Conservation (phyloP, 768 basidiomycete species). For the Leccinum subtestaceum region DNA sequence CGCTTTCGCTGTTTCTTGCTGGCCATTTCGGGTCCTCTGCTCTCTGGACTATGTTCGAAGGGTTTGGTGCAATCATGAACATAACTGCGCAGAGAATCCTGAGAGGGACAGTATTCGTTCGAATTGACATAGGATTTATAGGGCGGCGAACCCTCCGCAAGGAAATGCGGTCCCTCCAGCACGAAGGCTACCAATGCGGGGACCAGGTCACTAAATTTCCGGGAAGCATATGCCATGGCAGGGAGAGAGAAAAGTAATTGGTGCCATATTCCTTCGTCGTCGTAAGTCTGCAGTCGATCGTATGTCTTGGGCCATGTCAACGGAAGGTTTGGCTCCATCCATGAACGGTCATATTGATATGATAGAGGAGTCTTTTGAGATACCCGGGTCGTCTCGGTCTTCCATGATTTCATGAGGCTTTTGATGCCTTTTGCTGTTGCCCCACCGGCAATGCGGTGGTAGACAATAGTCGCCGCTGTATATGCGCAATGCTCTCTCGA, state of each 20-base stretch:
- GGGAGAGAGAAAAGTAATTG: constrained; percentile 33
- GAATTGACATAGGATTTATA: constrained; percentile 12
- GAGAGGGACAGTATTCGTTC: constrained; percentile 8
- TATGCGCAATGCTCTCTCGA: constrained; percentile 19
- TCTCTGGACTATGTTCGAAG: constrained; percentile 17
- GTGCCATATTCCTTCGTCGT: constrained; percentile 8
- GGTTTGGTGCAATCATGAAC: not conserved
- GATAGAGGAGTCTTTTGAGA: constrained; percentile 1
- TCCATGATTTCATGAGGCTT: constrained; percentile 10
- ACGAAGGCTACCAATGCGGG: constrained; percentile 34
- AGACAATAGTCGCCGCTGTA: constrained; percentile 9
- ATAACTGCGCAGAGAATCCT: not conserved
- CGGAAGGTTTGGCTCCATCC: constrained; percentile 23
- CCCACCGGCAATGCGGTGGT: not conserved
- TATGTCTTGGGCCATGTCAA: constrained; percentile 30
- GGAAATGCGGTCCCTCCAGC: constrained; percentile 7
- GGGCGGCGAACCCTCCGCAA: constrained; percentile 10
- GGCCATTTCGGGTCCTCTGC: not conserved
- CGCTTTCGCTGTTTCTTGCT: constrained; percentile 1
- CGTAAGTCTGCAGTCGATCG: constrained; percentile 17
- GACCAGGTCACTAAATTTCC: constrained; percentile 12
- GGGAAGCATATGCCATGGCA: constrained; percentile 30
- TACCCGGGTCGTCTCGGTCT: not conserved
- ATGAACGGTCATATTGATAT: constrained; percentile 27
- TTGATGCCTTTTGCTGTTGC: not conserved